These are phyloP conservation scores for Pichia inconspicua DNA, from an alignment of 1,139 yeast species.

Conservation along the genomic window DNA sequence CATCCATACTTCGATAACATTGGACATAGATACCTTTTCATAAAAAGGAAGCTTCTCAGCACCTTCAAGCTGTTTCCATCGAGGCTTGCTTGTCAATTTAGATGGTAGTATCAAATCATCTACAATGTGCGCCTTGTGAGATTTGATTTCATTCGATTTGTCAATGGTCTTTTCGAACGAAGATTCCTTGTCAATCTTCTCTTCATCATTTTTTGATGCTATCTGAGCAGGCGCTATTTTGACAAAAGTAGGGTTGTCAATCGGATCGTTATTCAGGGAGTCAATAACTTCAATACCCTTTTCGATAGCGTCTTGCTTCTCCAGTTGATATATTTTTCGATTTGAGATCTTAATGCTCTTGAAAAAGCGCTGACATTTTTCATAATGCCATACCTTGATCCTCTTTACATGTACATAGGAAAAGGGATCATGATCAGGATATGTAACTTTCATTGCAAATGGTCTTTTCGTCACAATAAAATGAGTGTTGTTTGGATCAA, in stretches of 20 bases:
- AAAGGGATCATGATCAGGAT: slow-evolving; percentile 51
- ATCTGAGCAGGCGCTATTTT: slow-evolving; percentile 18
- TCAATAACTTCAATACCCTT: slow-evolving; percentile 7
- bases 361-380: slow-evolving; percentile 75
- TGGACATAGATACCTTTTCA: slow-evolving; percentile 23
- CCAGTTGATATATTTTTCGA: slow-evolving; percentile 28
- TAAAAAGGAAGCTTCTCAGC: slow-evolving; percentile 15
- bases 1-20: slow-evolving; percentile 63
- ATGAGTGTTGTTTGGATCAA: slow-evolving; percentile 26
- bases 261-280: not conserved
- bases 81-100: slow-evolving; percentile 19
- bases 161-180: slow-evolving; percentile 2
- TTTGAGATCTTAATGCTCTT: slow-evolving; percentile 46
- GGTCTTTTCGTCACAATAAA: slow-evolving; percentile 55
- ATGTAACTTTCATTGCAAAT: slow-evolving; percentile 27
- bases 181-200: not conserved
- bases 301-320: slow-evolving; percentile 18
- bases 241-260: slow-evolving; percentile 12
- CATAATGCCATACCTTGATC: slow-evolving; percentile 84
- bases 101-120: slow-evolving; percentile 26
- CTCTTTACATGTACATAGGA: slow-evolving; percentile 50
- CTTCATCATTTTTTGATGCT: not conserved
- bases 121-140: slow-evolving; percentile 15
- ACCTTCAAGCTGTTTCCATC: slow-evolving; percentile 17
- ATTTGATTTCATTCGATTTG: slow-evolving; percentile 6